Evolutionary conservation across 2,329 filamentous ascomycete genomes (phyloP).

Genomic region (Colletotrichum kahawae): DNA sequence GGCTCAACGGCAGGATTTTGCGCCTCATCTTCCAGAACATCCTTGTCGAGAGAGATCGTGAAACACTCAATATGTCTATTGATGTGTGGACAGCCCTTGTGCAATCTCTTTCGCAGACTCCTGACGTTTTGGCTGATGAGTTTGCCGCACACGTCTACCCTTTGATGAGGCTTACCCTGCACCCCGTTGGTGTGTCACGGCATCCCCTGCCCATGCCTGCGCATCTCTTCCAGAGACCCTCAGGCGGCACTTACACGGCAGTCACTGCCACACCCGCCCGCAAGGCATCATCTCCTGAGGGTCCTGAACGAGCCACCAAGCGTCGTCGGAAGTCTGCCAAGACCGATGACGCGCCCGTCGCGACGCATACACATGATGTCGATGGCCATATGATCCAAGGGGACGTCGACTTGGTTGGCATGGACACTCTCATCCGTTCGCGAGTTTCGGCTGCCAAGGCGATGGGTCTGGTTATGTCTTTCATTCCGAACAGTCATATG

Average conservation of each 20-base stretch:
- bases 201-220: constrained; percentile 93
- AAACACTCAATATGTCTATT: constrained; percentile 80
- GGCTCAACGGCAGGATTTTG: constrained; percentile 89
- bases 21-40: constrained; percentile 95
- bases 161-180: constrained; percentile 83
- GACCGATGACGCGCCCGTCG: constrained; percentile 68
- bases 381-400: constrained; percentile 98
- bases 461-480: constrained; percentile 81
- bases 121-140: constrained; percentile 71
- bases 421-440: constrained; percentile 86
- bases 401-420: constrained; percentile 91
- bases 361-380: constrained; percentile 85
- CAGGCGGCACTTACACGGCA: constrained; percentile 78
- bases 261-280: constrained; percentile 49
- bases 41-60: constrained; percentile 87
- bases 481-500: constrained; percentile 69
- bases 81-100: constrained; percentile 87
- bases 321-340: constrained; percentile 87
- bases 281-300: constrained; percentile 57
- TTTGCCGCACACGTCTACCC: constrained; percentile 78
- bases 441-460: constrained; percentile 87
- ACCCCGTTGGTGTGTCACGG: constrained; percentile 90
- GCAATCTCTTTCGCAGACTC: constrained; percentile 67
- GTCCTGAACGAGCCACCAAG: constrained; percentile 69
- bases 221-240: constrained; percentile 89